Conservation (phyloP, 805 yeast species). For the Candida gorgasii region DNA sequence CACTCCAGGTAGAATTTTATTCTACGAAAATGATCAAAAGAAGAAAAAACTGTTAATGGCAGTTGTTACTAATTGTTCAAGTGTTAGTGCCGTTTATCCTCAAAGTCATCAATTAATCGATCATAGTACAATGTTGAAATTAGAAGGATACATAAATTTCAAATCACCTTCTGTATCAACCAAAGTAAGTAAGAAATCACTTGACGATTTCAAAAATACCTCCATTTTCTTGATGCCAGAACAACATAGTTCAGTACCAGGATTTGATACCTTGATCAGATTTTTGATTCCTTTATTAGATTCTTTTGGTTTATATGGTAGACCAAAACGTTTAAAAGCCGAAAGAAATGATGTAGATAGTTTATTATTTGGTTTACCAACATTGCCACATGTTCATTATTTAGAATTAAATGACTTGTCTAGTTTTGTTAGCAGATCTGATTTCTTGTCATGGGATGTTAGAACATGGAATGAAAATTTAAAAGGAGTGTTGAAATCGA, state of each 20-base stretch:
- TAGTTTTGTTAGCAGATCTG: conserved; percentile 20
- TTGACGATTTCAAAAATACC: conserved; percentile 40
- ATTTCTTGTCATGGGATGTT: conserved; percentile 39
- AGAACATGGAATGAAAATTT: conserved; percentile 35
- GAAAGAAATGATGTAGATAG: conserved; percentile 43
- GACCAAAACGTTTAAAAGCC: conserved; percentile 45
- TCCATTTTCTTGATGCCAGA: conserved; percentile 47
- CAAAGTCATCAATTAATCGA: conserved; percentile 79
- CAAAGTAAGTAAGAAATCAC: conserved; percentile 32
- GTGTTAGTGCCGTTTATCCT: conserved; percentile 91
- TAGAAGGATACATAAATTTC: conserved; percentile 78
- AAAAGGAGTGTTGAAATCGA: conserved; percentile 31
- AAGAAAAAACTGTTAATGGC: conserved; percentile 76
- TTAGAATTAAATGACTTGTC: conserved; percentile 34
- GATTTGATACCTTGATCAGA: conserved; percentile 49
- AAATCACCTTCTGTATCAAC: conserved; percentile 38
- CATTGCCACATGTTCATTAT: conserved; percentile 46
- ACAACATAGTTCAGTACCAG: conserved; percentile 47
- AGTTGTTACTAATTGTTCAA: conserved; percentile 63
- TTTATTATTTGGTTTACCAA: conserved; percentile 45
- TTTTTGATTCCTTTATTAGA: conserved; percentile 43
- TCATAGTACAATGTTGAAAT: conserved; percentile 81
- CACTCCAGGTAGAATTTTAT: conserved; percentile 66
- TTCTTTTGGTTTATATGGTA: conserved; percentile 46
- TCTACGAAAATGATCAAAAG: conserved; percentile 81